Base-by-base conservation (phyloP, 441 rosid genomes). In the Adansonia rubrostipa region DNA sequence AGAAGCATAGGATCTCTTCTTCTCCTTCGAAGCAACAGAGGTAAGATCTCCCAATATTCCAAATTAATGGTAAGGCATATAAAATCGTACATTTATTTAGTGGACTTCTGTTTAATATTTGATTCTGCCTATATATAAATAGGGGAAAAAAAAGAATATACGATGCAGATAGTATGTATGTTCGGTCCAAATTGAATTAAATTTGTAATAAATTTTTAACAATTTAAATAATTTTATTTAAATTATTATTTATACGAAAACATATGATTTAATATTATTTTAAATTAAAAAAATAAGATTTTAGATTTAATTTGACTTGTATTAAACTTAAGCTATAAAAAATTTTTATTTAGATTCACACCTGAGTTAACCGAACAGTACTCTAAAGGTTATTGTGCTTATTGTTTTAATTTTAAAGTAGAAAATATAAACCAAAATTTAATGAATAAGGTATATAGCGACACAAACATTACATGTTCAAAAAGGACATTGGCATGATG, bases 111-210 rank as follows among this genome's bases (percentile, higher is more conserved):
- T 28, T 28, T 28, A 28, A 28, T 28, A 28, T 9, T 64, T 80
- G 78, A 82, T 83, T 84, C 82, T 65, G 19, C 71, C 76, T 48
- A 48, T 10, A 48, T 9, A 48, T 48, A 48, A 14, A 4, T 70
- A 40, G 1, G 60, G 3, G 2, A 48, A 11, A 48, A 3, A 3
- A 48, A 1, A 33, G 6, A 17, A 54, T 19, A 56, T 13, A 62
- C 40, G 8, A 28, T 28, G 3, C 36, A 28, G 1, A 28, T 28
- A 28, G 2, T 28, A 28, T 28, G 36, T 28, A 28, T 28, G 36
- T 28, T 28, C 36, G 3, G 36, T 28, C 36, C 36, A 28, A 28
- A 28, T 28, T 28, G 36, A 28, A 28, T 28, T n/a, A n/a, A n/a
- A n/a, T n/a, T n/a, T n/a, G n/a, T n/a, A n/a, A n/a, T 28, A 28